phyloP scores from a whole-genome alignment of 176 grass and related monocot genomes.

The Urochloa ruziziensis region DNA sequence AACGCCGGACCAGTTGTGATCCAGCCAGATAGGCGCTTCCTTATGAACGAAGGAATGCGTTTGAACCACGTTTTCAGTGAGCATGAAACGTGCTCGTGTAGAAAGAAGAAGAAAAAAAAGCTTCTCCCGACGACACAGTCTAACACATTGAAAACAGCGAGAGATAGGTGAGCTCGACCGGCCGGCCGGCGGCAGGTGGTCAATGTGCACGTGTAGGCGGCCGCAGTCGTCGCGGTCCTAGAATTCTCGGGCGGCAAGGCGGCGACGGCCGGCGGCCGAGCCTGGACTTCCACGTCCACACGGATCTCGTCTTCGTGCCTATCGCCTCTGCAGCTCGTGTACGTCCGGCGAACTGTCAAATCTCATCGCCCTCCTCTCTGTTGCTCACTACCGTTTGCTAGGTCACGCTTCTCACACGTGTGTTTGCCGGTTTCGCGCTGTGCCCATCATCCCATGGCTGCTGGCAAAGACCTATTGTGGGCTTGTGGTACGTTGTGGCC shows the following conservation, averaged over 20 bases:
- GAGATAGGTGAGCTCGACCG: background rate
- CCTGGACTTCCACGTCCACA: background rate
- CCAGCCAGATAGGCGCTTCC: background rate
- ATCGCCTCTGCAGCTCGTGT: background rate
- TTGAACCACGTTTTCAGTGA: background rate
- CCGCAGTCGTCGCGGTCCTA: background rate
- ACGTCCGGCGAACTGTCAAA: background rate
- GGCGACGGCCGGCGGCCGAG: background rate
- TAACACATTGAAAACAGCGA: background rate
- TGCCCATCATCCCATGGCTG: no score
- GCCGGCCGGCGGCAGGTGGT: background rate
- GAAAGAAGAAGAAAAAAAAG: background rate
- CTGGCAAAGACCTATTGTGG: no score
- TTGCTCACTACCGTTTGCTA: no score
- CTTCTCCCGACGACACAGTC: no score
- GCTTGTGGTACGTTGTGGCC: no score
- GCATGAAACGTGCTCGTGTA: background rate
- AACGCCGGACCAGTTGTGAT: background rate
- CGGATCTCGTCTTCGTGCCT: constrained; percentile 1
- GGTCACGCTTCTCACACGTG: no score
- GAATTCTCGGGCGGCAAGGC: background rate
- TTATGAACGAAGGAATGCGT: background rate
- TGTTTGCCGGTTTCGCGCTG: no score
- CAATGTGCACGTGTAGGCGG: constrained; percentile 13
- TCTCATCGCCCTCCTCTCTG: background rate